A percentile compares a stretch with the other conserved stretches of the same genome.
These are phyloP conservation scores for Blastocystis sp. DNA, from an alignment of 352 stramenopile species.

Conservation along the genomic window DNA sequence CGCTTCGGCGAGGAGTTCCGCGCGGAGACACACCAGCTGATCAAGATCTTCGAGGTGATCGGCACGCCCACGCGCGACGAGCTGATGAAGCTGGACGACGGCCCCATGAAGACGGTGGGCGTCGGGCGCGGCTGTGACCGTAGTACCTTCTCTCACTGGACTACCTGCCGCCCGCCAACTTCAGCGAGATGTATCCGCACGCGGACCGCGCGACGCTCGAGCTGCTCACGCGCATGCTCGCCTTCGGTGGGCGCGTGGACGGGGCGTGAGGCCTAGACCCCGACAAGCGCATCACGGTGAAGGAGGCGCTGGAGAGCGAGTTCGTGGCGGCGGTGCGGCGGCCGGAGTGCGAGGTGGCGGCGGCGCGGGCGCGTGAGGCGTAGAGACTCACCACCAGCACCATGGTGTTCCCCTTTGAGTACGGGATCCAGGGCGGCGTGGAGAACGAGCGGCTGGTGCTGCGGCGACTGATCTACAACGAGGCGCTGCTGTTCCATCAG, in stretches of 20 bases:
- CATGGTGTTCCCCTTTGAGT: slow-evolving; percentile 67
- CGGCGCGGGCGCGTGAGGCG: background rate
- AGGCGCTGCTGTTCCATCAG: slow-evolving; percentile 40
- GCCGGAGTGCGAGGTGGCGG: slow-evolving; percentile 2
- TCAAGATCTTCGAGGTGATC: slow-evolving; percentile 73
- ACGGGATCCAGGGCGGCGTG: background rate
- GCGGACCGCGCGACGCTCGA: slow-evolving; percentile 79
- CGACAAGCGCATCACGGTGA: slow-evolving; percentile 90
- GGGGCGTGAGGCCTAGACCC: slow-evolving; percentile 78
- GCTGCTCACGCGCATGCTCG: slow-evolving; percentile 81
- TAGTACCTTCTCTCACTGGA: slow-evolving; percentile 62
- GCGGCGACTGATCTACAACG: slow-evolving; percentile 67
- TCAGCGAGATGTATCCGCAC: slow-evolving; percentile 76
- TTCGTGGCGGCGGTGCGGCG: slow-evolving; percentile 22
- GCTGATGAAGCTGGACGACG: slow-evolving; percentile 41
- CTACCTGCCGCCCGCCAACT: slow-evolving; percentile 44
- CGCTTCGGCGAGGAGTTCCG: slow-evolving; percentile 62
- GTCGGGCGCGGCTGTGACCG: background rate
- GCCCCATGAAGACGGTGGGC: slow-evolving; percentile 61
- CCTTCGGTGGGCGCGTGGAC: slow-evolving; percentile 74
- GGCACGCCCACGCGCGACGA: slow-evolving; percentile 68
- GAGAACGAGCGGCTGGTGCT: slow-evolving; percentile 55
- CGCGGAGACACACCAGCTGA: slow-evolving; percentile 70
- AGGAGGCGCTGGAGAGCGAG: slow-evolving; percentile 80
- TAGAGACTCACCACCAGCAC: slow-evolving; percentile 16